Percentiles rank a stretch among this genome's conserved stretches.
Evolutionary conservation across 352 stramenopile species (phyloP).

Genomic region (Phytophthora brassicae): DNA sequence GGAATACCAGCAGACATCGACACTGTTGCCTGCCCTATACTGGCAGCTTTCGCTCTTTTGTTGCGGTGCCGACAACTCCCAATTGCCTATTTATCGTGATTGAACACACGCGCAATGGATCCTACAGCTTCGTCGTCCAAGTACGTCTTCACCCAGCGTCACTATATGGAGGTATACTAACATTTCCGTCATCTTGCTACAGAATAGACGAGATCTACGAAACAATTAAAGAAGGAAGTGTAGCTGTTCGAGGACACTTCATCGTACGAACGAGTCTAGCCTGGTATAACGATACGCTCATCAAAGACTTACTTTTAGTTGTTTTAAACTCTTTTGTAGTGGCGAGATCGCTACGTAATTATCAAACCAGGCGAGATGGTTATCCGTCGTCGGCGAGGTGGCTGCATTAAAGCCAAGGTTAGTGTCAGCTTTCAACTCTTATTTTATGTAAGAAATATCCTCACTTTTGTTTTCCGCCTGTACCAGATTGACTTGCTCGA

Average conservation of each 20-base stretch:
- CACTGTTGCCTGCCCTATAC: conserved; percentile 14
- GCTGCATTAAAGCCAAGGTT: conserved; percentile 66
- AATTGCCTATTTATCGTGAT: conserved; percentile 24
- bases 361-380: conserved; percentile 50
- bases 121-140: conserved; percentile 26
- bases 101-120: conserved; percentile 15
- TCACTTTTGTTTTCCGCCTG: conserved; percentile 2
- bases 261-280: conserved; percentile 37
- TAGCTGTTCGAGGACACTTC: conserved; percentile 64
- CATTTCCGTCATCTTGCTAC: neutral
- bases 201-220: conserved; percentile 29
- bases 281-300: neutral
- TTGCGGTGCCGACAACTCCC: neutral
- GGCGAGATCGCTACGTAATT: conserved; percentile 66
- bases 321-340: conserved; percentile 44
- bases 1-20: conserved; percentile 16
- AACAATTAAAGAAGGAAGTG: conserved; percentile 58
- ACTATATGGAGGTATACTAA: neutral
- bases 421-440: too few relatives aligned
- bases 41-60: too few relatives aligned
- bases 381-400: conserved; percentile 46
- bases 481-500: conserved; percentile 64
- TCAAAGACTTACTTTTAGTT: conserved; percentile 4
- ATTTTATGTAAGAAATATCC: too few relatives aligned
- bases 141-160: conserved; percentile 6